A percentile compares a stretch with the other conserved stretches of the same genome.
phyloP scores from a whole-genome alignment of 225 moss, liverwort and hornwort species.

The Pleurozium schreberi region DNA sequence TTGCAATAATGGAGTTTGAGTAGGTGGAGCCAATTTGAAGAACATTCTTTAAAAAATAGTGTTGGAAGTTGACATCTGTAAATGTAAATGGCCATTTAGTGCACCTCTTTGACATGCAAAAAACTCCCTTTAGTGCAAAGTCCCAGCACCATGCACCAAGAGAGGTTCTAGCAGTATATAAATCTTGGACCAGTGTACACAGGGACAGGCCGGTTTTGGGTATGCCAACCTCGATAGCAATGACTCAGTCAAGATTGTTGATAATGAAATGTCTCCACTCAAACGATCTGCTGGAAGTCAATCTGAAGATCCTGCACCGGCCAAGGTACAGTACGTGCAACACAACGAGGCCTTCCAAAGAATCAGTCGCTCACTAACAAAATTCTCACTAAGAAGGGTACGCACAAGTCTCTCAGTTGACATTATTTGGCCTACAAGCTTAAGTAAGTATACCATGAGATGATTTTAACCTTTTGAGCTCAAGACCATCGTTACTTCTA shows the following conservation, averaged over 20 bases:
- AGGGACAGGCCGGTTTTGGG: neutral
- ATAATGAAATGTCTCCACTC: neutral
- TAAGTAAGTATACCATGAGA: neutral
- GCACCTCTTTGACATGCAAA: too few species aligned
- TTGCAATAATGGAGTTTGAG: too few species aligned
- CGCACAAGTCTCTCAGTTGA: neutral
- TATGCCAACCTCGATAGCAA: neutral
- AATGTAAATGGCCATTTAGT: too few species aligned
- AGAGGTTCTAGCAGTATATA: too few species aligned
- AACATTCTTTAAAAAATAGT: too few species aligned
- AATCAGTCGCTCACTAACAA: neutral
- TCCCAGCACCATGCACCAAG: too few species aligned
- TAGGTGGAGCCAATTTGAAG: too few species aligned
- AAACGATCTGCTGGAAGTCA: neutral
- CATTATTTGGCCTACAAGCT: neutral
- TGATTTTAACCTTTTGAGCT: neutral
- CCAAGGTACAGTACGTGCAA: neutral
- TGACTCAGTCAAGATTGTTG: neutral
- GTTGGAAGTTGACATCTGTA: too few species aligned
- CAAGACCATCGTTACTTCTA: neutral
- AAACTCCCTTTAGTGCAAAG: too few species aligned
- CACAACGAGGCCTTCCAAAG: neutral
- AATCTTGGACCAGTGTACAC: too few species aligned
- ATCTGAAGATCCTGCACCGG: neutral
- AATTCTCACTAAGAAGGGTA: neutral